Evolutionary conservation across 208 protist species (phyloP).

Genomic region (Vickermania ingenoplastis): DNA sequence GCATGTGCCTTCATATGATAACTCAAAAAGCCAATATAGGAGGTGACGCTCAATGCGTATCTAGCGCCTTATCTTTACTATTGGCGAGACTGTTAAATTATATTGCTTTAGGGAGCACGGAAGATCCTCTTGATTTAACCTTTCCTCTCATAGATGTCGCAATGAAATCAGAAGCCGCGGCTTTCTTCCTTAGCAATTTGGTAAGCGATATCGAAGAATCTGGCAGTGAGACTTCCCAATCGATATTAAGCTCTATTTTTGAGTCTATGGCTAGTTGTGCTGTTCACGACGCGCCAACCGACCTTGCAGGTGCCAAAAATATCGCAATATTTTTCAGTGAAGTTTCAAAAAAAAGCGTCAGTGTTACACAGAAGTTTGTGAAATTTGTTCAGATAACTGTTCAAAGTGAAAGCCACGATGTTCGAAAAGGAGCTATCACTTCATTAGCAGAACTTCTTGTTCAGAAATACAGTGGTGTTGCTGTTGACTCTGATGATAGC

Average conservation of each 20-base stretch:
- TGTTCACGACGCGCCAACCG: constrained; percentile 43
- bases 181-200: constrained; percentile 65
- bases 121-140: constrained; percentile 49
- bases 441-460: constrained; percentile 76
- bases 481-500: constrained; percentile 29
- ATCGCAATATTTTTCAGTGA: constrained; percentile 69
- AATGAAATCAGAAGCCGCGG: constrained; percentile 61
- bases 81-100: constrained; percentile 30
- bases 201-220: constrained; percentile 61
- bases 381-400: constrained; percentile 45
- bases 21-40: constrained; percentile 76
- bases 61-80: constrained; percentile 50
- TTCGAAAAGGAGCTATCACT: constrained; percentile 76
- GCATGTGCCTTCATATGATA: constrained; percentile 73
- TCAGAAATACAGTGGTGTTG: constrained; percentile 62
- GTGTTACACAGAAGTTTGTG: constrained; percentile 51
- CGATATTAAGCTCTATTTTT: constrained; percentile 48
- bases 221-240: constrained; percentile 9
- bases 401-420: constrained; percentile 78
- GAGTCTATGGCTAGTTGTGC: constrained; percentile 49
- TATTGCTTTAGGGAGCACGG: constrained; percentile 3
- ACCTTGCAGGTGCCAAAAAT: constrained; percentile 58
- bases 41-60: constrained; percentile 64
- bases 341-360: constrained; percentile 70
- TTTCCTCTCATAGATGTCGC: constrained; percentile 62